A percentile compares a stretch with the other conserved stretches of the same genome.
Evolutionary conservation across 2,329 filamentous ascomycete genomes (phyloP).

Genomic region (Dendrostoma leiphaemia): DNA sequence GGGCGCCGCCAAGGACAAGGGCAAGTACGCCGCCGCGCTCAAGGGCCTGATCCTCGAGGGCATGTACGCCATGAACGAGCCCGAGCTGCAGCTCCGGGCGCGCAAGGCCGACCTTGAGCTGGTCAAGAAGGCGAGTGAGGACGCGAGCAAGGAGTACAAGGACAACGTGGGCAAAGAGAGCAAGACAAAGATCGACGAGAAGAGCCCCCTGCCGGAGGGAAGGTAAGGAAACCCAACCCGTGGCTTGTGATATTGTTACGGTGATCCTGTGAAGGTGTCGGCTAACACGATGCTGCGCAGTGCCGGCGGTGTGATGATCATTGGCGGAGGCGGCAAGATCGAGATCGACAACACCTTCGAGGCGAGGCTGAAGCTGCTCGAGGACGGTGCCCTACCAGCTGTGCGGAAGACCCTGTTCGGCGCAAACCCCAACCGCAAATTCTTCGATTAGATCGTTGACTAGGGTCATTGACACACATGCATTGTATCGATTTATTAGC

Average conservation of each 20-base stretch:
- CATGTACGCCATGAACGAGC: constrained; percentile 82
- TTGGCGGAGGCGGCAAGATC: constrained; percentile 87
- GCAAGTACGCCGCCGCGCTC: constrained; percentile 72
- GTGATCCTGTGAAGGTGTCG: background rate
- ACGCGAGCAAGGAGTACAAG: constrained; percentile 81
- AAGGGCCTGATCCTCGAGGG: constrained; percentile 86
- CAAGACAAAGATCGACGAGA: constrained; percentile 71
- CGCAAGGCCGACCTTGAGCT: constrained; percentile 76
- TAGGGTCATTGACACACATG: background rate
- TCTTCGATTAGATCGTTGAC: constrained; percentile 71
- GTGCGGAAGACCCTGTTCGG: constrained; percentile 88
- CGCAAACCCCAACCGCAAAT: constrained; percentile 92
- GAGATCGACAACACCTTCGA: constrained; percentile 99
- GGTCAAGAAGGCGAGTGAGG: constrained; percentile 74
- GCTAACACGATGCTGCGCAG: constrained; percentile 43
- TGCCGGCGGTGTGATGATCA: constrained; percentile 76
- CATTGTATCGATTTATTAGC: constrained; percentile 2
- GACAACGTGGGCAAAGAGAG: constrained; percentile 69
- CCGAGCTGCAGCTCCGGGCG: constrained; percentile 69
- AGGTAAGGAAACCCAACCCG: constrained; percentile 59
- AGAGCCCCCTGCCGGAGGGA: constrained; percentile 74
- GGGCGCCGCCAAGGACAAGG: constrained; percentile 64
- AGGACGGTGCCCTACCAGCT: constrained; percentile 79
- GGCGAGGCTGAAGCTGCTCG: constrained; percentile 80
- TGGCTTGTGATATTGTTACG: background rate